Conservation (phyloP, 2,329 filamentous ascomycete species). For the Colletotrichum euphorbiae region DNA sequence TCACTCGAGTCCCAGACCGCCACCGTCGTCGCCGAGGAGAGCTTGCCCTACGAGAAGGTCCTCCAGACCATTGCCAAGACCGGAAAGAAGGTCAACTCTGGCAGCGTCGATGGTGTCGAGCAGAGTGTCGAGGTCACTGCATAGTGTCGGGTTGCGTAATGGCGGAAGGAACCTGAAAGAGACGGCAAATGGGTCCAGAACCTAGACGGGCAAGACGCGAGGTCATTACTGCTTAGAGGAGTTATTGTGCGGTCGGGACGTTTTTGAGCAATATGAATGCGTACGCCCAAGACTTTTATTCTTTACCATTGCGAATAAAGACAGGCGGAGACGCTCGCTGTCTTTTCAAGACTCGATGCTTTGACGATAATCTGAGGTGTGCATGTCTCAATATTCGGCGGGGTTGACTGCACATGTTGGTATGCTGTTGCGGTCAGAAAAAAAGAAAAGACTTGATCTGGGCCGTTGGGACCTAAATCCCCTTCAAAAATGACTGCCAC, state of each 20-base stretch:
- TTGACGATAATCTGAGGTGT: no score
- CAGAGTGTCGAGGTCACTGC: conserved; percentile 58
- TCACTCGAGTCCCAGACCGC: conserved; percentile 89
- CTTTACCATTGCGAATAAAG: background rate
- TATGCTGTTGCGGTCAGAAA: no score
- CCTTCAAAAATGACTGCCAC: no score
- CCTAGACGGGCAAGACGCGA: background rate
- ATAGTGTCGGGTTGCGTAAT: background rate
- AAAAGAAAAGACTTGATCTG: no score
- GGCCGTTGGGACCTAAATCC: no score
- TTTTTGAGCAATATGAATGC: background rate
- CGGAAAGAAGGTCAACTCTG: conserved; percentile 88
- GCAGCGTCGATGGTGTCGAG: conserved; percentile 74
- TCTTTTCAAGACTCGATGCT: no score
- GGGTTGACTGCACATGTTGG: no score
- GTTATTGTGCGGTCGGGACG: background rate
- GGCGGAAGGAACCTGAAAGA: background rate
- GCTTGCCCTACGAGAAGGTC: conserved; percentile 81
- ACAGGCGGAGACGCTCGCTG: background rate
- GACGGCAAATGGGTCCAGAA: background rate
- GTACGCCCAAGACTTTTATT: background rate
- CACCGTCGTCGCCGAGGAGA: conserved; percentile 76
- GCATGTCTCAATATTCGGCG: no score
- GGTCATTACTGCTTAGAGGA: background rate
- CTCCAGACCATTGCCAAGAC: conserved; percentile 94